phyloP scores from a whole-genome alignment of 177 flowering plant genomes.

The Vitis hybrid region DNA sequence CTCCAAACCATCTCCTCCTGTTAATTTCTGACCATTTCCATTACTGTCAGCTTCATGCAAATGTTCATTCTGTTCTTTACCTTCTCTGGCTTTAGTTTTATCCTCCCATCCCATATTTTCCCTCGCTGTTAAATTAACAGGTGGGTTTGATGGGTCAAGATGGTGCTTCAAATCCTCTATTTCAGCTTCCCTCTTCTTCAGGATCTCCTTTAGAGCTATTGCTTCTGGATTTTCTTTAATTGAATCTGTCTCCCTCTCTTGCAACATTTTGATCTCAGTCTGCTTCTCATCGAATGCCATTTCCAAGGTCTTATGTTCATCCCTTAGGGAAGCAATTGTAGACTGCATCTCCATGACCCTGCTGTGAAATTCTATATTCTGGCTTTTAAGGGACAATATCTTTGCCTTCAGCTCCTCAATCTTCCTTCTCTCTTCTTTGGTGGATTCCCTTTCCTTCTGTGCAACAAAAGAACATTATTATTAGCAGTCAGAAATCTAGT shows the following conservation, averaged over 20 bases:
- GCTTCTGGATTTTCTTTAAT: conserved; percentile 24
- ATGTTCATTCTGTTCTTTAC: background rate
- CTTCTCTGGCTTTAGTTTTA: background rate
- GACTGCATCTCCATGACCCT: conserved; percentile 54
- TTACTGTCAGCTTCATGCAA: conserved; percentile 3
- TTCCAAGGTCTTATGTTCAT: conserved; percentile 48
- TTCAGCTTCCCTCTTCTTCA: conserved; percentile 57
- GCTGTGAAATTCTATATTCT: conserved; percentile 51
- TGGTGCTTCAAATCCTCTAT: conserved; percentile 42
- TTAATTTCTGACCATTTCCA: background rate
- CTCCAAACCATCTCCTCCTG: background rate
- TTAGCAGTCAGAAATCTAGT: too few species aligned
- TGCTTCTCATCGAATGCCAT: conserved; percentile 49
- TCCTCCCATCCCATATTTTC: background rate
- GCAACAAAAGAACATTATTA: background rate
- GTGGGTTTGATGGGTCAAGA: conserved; percentile 34
- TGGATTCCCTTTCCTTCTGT: conserved; percentile 60
- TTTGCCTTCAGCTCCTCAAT: conserved; percentile 51
- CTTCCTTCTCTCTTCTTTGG: conserved; percentile 44
- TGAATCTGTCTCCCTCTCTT: conserved; percentile 23
- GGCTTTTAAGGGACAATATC: conserved; percentile 33
- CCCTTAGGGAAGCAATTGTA: conserved; percentile 50
- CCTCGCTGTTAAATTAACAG: conserved; percentile 21
- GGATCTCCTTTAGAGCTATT: conserved; percentile 25
- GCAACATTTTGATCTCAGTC: conserved; percentile 44